These are phyloP conservation scores for Ophiostoma perfectum DNA, from an alignment of 2,329 filamentous ascomycete genomes.

Conservation along the genomic window DNA sequence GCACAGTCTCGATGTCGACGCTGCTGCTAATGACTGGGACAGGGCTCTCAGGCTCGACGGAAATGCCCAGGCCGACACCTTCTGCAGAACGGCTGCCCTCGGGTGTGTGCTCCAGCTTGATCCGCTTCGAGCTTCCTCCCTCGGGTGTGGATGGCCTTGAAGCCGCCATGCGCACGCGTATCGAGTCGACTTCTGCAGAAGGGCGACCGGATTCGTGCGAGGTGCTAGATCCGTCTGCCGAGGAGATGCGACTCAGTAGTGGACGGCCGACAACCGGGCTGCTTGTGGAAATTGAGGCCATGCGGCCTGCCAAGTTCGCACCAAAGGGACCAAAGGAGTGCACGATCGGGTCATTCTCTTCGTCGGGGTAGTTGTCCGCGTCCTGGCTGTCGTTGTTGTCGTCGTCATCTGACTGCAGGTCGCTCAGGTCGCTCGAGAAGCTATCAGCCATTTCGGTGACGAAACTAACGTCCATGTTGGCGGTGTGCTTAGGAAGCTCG, in stretches of 20 bases:
- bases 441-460: constrained; percentile 47
- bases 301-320: constrained; percentile 72
- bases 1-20: constrained; percentile 46
- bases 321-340: constrained; percentile 90
- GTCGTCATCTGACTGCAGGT: constrained; percentile 50
- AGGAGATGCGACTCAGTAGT: constrained; percentile 23
- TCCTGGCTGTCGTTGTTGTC: constrained; percentile 67
- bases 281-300: constrained; percentile 69
- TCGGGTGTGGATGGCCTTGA: constrained; percentile 7
- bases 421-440: constrained; percentile 54
- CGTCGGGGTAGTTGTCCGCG: constrained; percentile 71
- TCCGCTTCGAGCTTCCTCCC: neutral
- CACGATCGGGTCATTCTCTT: constrained; percentile 90
- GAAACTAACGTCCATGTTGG: constrained; percentile 41
- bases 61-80: constrained; percentile 27
- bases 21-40: constrained; percentile 25
- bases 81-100: constrained; percentile 16
- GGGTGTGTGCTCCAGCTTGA: constrained; percentile 12
- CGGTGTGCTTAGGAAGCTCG: constrained; percentile 37
- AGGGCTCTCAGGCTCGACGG: constrained; percentile 22
- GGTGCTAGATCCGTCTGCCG: constrained; percentile 25
- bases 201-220: constrained; percentile 19
- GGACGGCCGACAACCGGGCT: constrained; percentile 50
- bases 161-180: neutral
- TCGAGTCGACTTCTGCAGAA: neutral